A percentile compares a stretch with the other conserved stretches of the same genome.
Conservation (phyloP, 1,139 yeast genomes). For the Lodderomyces oxycetoniae region DNA sequence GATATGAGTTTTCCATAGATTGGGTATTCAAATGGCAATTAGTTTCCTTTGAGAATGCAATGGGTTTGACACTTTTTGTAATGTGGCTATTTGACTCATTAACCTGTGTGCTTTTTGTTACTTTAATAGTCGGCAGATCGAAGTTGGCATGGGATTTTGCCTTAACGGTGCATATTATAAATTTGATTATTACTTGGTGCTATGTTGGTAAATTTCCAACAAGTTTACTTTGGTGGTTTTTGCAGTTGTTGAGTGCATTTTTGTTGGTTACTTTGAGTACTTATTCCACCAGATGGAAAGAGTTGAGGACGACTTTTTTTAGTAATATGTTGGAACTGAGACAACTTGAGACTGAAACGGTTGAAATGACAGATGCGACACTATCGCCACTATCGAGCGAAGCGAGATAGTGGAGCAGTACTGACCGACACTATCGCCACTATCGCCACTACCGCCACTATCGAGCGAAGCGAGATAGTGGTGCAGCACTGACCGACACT, state of each 20-base stretch:
- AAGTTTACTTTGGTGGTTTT: conserved; percentile 76
- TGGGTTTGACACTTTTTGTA: conserved; percentile 68
- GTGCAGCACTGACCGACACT: too few relatives aligned
- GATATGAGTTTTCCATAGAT: conserved; percentile 55
- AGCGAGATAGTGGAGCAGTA: too few relatives aligned
- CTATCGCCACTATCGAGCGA: too few relatives aligned
- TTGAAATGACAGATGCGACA: conserved; percentile 4
- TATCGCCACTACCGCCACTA: too few relatives aligned
- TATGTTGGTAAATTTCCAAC: conserved; percentile 65
- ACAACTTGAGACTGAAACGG: conserved; percentile 1
- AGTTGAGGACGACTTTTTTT: conserved; percentile 80
- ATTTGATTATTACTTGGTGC: conserved; percentile 64
- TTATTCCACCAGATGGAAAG: conserved; percentile 85
- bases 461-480: too few relatives aligned
- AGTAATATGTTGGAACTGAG: conserved; percentile 60
- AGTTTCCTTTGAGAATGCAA: conserved; percentile 68
- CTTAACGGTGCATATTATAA: conserved; percentile 77
- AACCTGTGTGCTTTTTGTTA: conserved; percentile 73
- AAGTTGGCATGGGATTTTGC: conserved; percentile 97
- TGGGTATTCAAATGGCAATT: conserved; percentile 85
- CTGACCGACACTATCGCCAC: too few relatives aligned
- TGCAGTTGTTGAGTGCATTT: conserved; percentile 65
- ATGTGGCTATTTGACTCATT: conserved; percentile 81
- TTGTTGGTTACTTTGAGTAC: conserved; percentile 77
- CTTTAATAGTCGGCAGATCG: conserved; percentile 84